Conservation (phyloP, 106 monocot genomes). For the Platanthera guangdongensis region DNA sequence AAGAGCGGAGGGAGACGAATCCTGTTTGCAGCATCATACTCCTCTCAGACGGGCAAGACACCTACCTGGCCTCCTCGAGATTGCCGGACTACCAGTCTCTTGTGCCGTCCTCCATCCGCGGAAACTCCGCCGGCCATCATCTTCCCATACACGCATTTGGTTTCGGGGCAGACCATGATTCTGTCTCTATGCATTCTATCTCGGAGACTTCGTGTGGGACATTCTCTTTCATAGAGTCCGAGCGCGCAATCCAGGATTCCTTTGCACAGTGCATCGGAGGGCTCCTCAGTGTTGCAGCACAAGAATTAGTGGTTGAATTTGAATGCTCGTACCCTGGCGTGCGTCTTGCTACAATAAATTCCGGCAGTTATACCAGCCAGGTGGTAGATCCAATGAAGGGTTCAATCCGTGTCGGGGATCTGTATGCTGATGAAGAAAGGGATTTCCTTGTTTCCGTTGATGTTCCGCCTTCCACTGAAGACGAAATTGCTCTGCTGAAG, state of each 20-base stretch:
- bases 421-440: slow-evolving; percentile 90
- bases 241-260: slow-evolving; percentile 72
- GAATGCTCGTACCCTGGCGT: slow-evolving; percentile 45
- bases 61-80: slow-evolving; percentile 31
- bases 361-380: slow-evolving; percentile 56
- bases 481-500: slow-evolving; percentile 33
- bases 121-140: slow-evolving; percentile 11
- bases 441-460: slow-evolving; percentile 64
- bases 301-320: slow-evolving; percentile 37
- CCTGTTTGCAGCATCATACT: slow-evolving; percentile 79
- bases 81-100: slow-evolving; percentile 36
- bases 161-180: slow-evolving; percentile 82
- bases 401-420: slow-evolving; percentile 53
- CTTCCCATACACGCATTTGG: slow-evolving; percentile 86
- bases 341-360: slow-evolving; percentile 36
- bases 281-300: slow-evolving; percentile 78
- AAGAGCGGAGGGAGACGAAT: slow-evolving; percentile 60
- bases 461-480: slow-evolving; percentile 27
- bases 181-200: slow-evolving; percentile 63
- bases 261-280: slow-evolving; percentile 99
- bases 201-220: slow-evolving; percentile 82
- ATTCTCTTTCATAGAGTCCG: slow-evolving; percentile 86
- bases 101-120: slow-evolving; percentile 37
- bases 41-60: slow-evolving; percentile 96
- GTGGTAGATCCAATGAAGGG: slow-evolving; percentile 35